Evolutionary conservation across 495 filamentous ascomycete genomes (phyloP).

Genomic region (Haplographium delicatum): DNA sequence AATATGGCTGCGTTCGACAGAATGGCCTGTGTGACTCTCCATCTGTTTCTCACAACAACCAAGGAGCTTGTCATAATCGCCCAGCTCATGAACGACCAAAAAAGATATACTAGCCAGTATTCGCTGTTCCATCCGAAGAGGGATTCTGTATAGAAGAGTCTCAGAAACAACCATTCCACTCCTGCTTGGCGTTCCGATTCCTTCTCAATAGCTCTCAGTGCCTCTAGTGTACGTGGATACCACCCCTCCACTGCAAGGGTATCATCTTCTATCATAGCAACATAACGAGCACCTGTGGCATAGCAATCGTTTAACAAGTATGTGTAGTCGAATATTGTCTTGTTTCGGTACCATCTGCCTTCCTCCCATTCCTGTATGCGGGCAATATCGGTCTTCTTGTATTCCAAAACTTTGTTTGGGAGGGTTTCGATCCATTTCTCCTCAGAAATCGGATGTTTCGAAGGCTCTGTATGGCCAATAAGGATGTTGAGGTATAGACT

Average conservation of each 20-base stretch:
- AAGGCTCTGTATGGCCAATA: slow-evolving; percentile 3
- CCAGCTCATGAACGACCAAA: slow-evolving; percentile 5
- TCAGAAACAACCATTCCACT: slow-evolving; percentile 41
- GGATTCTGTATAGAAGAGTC: slow-evolving; percentile 46
- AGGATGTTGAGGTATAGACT: slow-evolving; percentile 2
- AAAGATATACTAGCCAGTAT: slow-evolving; percentile 4
- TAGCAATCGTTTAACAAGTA: slow-evolving; percentile 43
- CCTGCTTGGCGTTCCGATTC: slow-evolving; percentile 1
- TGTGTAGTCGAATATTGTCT: slow-evolving; percentile 38
- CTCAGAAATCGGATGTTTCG: neutral
- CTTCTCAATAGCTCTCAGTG: slow-evolving; percentile 29
- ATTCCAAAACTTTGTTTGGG: slow-evolving; percentile 1
- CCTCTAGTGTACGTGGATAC: slow-evolving; percentile 40
- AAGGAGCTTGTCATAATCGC: neutral
- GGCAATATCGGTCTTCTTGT: slow-evolving; percentile 1
- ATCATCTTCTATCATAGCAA: slow-evolving; percentile 53
- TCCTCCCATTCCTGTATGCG: slow-evolving; percentile 1
- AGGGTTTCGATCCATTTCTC: slow-evolving; percentile 6
- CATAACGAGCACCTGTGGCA: slow-evolving; percentile 38
- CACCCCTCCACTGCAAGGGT: slow-evolving; percentile 45
- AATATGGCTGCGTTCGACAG: slow-evolving; percentile 1
- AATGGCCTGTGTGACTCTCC: neutral
- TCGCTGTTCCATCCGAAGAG: slow-evolving; percentile 13
- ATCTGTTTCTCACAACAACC: slow-evolving; percentile 3
- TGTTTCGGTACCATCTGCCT: slow-evolving; percentile 3